Percentiles rank a stretch among this genome's conserved stretches.
Evolutionary conservation across 306 rosid genomes (phyloP).

Genomic region (Rubus parviflorus): DNA sequence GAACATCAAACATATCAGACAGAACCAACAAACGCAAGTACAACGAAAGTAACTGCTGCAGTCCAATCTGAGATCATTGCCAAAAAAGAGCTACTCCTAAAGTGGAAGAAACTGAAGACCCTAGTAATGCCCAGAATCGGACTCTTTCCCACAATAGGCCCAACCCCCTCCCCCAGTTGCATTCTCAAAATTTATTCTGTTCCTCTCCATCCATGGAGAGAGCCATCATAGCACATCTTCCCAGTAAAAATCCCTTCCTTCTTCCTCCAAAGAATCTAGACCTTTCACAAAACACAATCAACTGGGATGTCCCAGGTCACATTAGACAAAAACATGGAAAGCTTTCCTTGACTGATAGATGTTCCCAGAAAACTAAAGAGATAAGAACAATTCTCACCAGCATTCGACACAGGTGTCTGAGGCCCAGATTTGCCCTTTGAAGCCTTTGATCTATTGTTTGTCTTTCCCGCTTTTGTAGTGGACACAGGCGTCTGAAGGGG

Average conservation of each 20-base stretch:
- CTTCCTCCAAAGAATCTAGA: not conserved
- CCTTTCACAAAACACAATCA: not conserved
- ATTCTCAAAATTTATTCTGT: too few relatives aligned
- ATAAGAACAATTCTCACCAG: conserved; percentile 45
- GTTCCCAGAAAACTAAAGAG: conserved; percentile 3
- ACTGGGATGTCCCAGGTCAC: not conserved
- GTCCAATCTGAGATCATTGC: not conserved
- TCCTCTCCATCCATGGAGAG: too few relatives aligned
- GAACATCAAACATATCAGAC: not conserved
- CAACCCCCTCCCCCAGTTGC: too few relatives aligned
- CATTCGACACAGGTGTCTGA: conserved; percentile 75
- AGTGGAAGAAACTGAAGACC: not conserved
- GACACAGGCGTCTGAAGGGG: conserved; percentile 78
- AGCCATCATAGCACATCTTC: not conserved
- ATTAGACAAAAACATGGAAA: conserved; percentile 5
- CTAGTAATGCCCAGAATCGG: not conserved
- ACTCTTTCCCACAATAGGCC: too few relatives aligned
- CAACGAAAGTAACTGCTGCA: not conserved
- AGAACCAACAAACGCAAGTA: not conserved
- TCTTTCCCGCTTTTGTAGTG: conserved; percentile 73
- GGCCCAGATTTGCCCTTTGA: conserved; percentile 71
- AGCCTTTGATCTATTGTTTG: conserved; percentile 61
- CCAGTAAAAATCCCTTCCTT: not conserved
- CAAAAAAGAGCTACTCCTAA: not conserved
- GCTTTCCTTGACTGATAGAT: conserved; percentile 5